phyloP scores from a whole-genome alignment of 768 basidiomycete genomes.

The Amanita pseudoporphyria region DNA sequence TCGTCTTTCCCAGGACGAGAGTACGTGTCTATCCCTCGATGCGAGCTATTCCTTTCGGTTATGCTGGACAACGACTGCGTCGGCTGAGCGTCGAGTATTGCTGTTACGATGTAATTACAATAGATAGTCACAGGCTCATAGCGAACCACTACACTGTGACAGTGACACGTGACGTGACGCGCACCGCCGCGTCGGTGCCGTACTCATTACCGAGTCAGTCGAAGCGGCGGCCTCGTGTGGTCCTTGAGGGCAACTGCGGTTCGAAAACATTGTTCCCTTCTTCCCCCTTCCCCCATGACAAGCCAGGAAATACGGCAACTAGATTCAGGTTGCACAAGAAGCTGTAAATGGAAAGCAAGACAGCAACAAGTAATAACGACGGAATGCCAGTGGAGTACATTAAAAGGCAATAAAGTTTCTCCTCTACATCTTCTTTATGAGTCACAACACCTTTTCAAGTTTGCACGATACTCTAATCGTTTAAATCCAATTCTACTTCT shows the following conservation, averaged over 20 bases:
- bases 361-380: background rate
- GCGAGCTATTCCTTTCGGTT: too few species aligned
- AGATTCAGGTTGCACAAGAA: background rate
- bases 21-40: too few species aligned
- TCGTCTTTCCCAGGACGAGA: too few species aligned
- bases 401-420: background rate
- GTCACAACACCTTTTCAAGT: background rate
- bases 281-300: background rate
- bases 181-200: background rate
- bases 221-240: background rate
- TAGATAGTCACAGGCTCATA: too few species aligned
- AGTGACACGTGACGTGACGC: background rate
- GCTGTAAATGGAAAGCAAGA: background rate
- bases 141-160: too few species aligned
- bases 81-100: too few species aligned
- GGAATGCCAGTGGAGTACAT: too few species aligned
- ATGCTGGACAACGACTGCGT: too few species aligned
- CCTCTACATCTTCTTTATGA: background rate
- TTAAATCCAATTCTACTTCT: background rate
- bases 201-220: slow-evolving; percentile 2
- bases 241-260: background rate
- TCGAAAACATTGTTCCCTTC: background rate
- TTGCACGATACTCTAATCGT: background rate
- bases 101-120: too few species aligned
- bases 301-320: background rate